phyloP scores from a whole-genome alignment of 1,284 basidiomycete species.

The Hemileia vastatrix region DNA sequence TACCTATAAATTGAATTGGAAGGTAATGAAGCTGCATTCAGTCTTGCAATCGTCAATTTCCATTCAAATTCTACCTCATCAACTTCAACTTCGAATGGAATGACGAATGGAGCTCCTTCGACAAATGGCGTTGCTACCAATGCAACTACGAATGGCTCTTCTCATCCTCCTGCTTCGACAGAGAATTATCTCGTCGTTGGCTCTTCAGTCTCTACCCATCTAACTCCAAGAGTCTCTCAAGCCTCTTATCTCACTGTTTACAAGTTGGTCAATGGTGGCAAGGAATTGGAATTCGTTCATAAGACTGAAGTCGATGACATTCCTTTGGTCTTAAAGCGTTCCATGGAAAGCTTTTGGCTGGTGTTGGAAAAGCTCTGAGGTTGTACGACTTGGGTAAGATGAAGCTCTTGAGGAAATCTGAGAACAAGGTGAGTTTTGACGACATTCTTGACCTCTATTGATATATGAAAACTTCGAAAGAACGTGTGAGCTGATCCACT shows the following conservation, averaged over 20 bases:
- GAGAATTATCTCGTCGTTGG: constrained; percentile 3
- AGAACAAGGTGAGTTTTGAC: not conserved
- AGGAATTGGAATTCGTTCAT: too few species aligned
- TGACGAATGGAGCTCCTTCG: constrained; percentile 14
- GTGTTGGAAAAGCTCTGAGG: not conserved
- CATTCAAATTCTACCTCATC: constrained; percentile 3
- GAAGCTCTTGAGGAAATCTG: not conserved
- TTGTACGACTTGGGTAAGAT: constrained; percentile 1
- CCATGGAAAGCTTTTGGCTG: not conserved
- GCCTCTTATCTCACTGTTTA: not conserved
- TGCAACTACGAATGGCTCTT: not conserved
- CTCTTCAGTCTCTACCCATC: not conserved
- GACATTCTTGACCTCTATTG: not conserved
- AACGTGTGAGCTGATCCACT: not conserved
- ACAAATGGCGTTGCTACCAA: too few species aligned
- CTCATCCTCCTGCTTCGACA: not conserved
- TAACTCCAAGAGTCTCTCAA: not conserved
- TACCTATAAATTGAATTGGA: not conserved
- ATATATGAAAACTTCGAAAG: not conserved
- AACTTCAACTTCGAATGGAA: too few species aligned
- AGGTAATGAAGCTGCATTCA: constrained; percentile 1
- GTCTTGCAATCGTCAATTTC: not conserved
- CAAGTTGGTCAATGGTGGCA: too few species aligned
- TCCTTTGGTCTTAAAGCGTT: not conserved
- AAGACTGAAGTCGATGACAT: constrained; percentile 5